Conservation (phyloP, 2,329 filamentous ascomycete species). For the Elsinoe batatas region DNA sequence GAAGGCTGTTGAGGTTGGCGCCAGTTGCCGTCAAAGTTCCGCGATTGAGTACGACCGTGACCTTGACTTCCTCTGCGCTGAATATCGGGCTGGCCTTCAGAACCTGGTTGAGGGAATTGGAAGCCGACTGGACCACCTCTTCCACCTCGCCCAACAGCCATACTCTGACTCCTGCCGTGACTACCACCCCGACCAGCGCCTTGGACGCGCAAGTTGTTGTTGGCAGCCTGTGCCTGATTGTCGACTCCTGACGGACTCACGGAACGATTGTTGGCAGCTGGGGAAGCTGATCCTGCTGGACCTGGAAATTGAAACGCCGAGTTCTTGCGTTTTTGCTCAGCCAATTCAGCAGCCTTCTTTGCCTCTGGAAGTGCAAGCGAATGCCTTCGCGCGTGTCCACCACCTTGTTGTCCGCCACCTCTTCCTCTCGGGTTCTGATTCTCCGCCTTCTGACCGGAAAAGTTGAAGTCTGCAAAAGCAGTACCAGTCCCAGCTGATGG, state of each 20-base stretch:
- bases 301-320: constrained; percentile 91
- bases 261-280: constrained; percentile 41
- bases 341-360: constrained; percentile 92
- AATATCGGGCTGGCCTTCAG: constrained; percentile 51
- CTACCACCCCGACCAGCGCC: constrained; percentile 33
- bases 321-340: constrained; percentile 91
- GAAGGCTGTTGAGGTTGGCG: constrained; percentile 61
- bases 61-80: constrained; percentile 66
- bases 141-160: constrained; percentile 53
- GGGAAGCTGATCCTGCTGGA: constrained; percentile 49
- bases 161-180: constrained; percentile 74
- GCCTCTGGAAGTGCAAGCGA: constrained; percentile 90
- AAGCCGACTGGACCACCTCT: constrained; percentile 60
- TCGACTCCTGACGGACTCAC: constrained; percentile 38
- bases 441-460: constrained; percentile 35
- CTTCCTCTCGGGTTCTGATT: constrained; percentile 61
- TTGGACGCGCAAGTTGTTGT: constrained; percentile 25
- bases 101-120: constrained; percentile 52
- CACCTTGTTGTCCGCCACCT: constrained; percentile 55
- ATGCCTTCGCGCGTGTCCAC: constrained; percentile 86
- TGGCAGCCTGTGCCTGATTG: constrained; percentile 15
- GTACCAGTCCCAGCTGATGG: constrained; percentile 77
- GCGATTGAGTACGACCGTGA: constrained; percentile 72
- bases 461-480: constrained; percentile 67
- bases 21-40: constrained; percentile 98